Evolutionary conservation across 129 eudicot species (phyloP), one percentile per base, ranked within the genome.

Genomic region (Saussurea involucrata): DNA sequence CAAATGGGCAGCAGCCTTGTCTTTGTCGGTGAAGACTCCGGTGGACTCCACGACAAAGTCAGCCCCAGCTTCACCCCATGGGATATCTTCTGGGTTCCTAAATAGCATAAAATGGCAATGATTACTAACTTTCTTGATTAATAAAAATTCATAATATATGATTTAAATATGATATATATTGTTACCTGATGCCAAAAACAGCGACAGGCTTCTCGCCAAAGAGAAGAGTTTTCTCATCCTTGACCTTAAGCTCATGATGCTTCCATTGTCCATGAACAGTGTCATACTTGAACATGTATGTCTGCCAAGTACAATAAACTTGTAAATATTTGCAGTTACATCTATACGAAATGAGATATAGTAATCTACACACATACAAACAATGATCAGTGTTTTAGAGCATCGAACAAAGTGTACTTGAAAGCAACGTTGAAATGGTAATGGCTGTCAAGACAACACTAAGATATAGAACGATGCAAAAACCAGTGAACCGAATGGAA

Each of bases 201-300:
- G 68, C 53, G 9, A 88, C 92, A 17, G 87, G 64, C 40, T 82
- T 88, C 69, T 85, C 87, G 27, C 89, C 92, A 42, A 88, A 85
- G 53, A 88, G 89, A 85, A 88, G 92, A 46, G 87, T 88, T 74
- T 88, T 88, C 17, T 81, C 84, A 44, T 88, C 92, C 83, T 88
- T 80, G 13, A 88, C 85, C 80, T 80, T 88, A 42, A 88, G 29
- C 8, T 88, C 92, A 74, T 76, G 63, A 67, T 88, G 89, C 87
- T 83, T 88, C 88, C 88, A 85, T 33, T 71, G 81, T 9, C 89
- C 89, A 34, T 88, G 93, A 4, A 88, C 93, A 76, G 76, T 86
- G 77, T 88, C 93, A 76, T 88, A 89, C 86, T 89, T 89, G 81
- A 89, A 89, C 95, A 89, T 89, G 68, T 89, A 89, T 4, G 85